Evolutionary conservation across 1,139 yeast species (phyloP).

Genomic region (Blastobotrys apis): DNA sequence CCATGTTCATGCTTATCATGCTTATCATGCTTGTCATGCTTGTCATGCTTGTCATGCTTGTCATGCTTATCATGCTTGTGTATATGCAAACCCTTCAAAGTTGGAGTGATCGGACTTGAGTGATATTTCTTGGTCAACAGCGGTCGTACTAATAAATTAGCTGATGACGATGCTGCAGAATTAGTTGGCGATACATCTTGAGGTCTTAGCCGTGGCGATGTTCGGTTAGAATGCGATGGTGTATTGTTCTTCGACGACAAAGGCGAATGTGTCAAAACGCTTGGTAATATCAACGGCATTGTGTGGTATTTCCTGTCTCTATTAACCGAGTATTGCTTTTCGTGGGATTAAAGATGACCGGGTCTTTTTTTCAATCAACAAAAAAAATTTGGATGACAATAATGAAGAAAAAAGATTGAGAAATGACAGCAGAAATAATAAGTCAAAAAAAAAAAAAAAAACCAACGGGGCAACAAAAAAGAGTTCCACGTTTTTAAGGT

Average conservation of each 20-base stretch:
- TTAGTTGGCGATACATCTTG: neutral
- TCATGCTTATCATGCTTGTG: slow-evolving; percentile 5
- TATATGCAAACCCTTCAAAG: slow-evolving; percentile 9
- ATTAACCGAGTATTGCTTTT: too few species aligned
- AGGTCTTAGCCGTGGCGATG: slow-evolving; percentile 8
- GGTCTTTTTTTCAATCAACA: too few species aligned
- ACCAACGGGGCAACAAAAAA: too few species aligned
- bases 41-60: slow-evolving; percentile 1
- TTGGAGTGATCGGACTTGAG: slow-evolving; percentile 14
- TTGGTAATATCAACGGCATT: slow-evolving; percentile 12
- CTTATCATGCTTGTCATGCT: slow-evolving; percentile 1
- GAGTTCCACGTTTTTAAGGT: too few species aligned
- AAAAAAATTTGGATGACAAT: too few species aligned
- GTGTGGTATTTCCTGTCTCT: too few species aligned
- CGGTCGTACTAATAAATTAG: slow-evolving; percentile 10
- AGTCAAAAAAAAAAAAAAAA: too few species aligned
- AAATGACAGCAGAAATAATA: too few species aligned
- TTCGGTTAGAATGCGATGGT: slow-evolving; percentile 5
- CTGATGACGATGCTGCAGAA: slow-evolving; percentile 3
- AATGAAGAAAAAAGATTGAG: too few species aligned
- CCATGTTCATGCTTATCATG: slow-evolving; percentile 1
- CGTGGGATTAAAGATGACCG: too few species aligned
- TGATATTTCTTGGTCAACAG: slow-evolving; percentile 12
- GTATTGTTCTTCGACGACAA: slow-evolving; percentile 5
- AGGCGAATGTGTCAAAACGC: slow-evolving; percentile 8